These are phyloP conservation scores for Candida qinlingensis DNA, from an alignment of 805 yeast genomes.

Conservation along the genomic window DNA sequence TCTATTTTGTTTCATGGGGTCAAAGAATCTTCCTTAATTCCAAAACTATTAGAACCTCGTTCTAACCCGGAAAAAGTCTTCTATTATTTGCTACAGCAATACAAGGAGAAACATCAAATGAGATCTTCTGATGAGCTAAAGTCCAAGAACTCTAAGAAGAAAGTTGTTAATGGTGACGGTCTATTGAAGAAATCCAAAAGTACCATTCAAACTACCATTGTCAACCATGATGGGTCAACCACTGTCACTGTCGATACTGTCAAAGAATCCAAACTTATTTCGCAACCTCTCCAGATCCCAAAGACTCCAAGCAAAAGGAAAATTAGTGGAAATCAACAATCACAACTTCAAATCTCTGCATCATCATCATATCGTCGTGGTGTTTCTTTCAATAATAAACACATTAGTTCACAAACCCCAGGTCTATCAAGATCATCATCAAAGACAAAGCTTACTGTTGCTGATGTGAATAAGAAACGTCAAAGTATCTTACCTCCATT, in stretches of 20 bases:
- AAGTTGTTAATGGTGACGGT: slow-evolving; percentile 24
- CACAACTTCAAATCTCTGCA: slow-evolving; percentile 26
- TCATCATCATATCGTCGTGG: slow-evolving; percentile 28
- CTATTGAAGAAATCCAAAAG: slow-evolving; percentile 36
- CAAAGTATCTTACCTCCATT: slow-evolving; percentile 26
- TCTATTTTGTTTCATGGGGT: slow-evolving; percentile 82
- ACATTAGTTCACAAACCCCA: slow-evolving; percentile 2
- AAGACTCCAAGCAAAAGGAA: slow-evolving; percentile 19
- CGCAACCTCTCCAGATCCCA: slow-evolving; percentile 7
- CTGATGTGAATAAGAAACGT: slow-evolving; percentile 18
- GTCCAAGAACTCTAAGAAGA: slow-evolving; percentile 24
- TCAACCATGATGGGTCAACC: slow-evolving; percentile 27
- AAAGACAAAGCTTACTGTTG: slow-evolving; percentile 13
- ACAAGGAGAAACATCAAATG: slow-evolving; percentile 57
- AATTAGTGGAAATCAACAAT: slow-evolving; percentile 18
- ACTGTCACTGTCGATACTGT: slow-evolving; percentile 9
- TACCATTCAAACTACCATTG: slow-evolving; percentile 36
- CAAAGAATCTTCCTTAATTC: slow-evolving; percentile 44
- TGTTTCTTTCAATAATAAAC: slow-evolving; percentile 26
- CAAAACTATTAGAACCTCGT: slow-evolving; percentile 46
- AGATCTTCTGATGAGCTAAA: slow-evolving; percentile 15
- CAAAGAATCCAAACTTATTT: slow-evolving; percentile 8
- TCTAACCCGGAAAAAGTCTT: slow-evolving; percentile 77
- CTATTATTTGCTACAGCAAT: slow-evolving; percentile 67
- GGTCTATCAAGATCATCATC: slow-evolving; percentile 23